phyloP scores from a whole-genome alignment of 331 rosid genomes.

The Ulmus americana region DNA sequence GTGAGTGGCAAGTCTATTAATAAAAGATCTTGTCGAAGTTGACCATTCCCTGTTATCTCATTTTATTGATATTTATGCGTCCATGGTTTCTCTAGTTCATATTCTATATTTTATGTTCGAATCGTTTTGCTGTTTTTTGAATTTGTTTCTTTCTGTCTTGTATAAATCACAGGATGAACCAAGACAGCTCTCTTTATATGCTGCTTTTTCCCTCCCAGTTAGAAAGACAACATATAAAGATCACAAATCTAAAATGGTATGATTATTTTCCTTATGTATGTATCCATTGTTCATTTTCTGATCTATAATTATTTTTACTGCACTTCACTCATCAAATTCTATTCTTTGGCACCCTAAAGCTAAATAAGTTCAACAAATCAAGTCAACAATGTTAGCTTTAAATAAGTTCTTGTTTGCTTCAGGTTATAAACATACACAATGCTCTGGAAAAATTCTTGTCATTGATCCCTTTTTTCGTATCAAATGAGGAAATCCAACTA shows the following conservation, averaged over 20 bases:
- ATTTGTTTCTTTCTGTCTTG: background rate
- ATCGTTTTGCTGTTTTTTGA: conserved; percentile 16
- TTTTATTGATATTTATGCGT: conserved; percentile 14
- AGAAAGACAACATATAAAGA: conserved; percentile 54
- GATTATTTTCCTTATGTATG: conserved; percentile 2
- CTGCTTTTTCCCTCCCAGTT: conserved; percentile 72
- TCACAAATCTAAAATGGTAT: conserved; percentile 62
- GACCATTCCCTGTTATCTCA: background rate
- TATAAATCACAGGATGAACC: conserved; percentile 60
- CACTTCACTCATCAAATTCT: background rate
- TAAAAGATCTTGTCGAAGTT: background rate
- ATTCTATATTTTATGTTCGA: conserved; percentile 2
- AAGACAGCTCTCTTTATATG: conserved; percentile 56
- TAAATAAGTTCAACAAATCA: no score
- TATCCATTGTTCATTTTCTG: background rate
- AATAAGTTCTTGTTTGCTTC: conserved; percentile 17
- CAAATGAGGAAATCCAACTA: conserved; percentile 38
- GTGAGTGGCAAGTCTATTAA: conserved; percentile 42
- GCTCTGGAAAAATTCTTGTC: conserved; percentile 54
- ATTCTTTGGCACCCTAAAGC: background rate
- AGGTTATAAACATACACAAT: conserved; percentile 61
- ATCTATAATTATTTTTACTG: background rate
- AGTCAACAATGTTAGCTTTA: no score
- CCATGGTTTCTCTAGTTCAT: conserved; percentile 4
- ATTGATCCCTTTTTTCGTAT: conserved; percentile 56